Base-by-base conservation (phyloP, 805 yeast genomes). In the Ogataea chonburiensis region DNA sequence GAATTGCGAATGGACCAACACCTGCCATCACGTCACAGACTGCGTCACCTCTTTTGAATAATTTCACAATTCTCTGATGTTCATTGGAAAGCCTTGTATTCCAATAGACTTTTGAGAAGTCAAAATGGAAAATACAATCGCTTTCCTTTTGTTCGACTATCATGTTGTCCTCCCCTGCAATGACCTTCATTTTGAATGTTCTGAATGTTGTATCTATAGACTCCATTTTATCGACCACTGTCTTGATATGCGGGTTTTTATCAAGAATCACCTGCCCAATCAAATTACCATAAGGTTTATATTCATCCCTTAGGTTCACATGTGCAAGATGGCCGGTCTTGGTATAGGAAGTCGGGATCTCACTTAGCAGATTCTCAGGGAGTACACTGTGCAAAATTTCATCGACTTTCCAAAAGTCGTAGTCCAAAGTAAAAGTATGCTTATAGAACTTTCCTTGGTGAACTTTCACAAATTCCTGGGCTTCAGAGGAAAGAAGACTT, bases 21-120 rank as follows among this genome's bases (percentile, higher is more conserved):
- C 99, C 99, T 1, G 96, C 98, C 77, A 94, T 86, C 0, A 88
- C 97, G 65, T 93, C 99, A 52, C 87, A 86, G 0, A 94, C 84
- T 5, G 87, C 84, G 41, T 82, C 83, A 7, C 83, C 82, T 26
- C 73, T 50, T 50, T 85, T 82, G 40, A 67, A 68, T 24, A 63
- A 55, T 1, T 63, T 56, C 3, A 93, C 81, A 27, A 93, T 63
- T 41, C 98, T 68, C 30, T 79, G 91, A 60, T 93, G 99, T 53
- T 93, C 99, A 0, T 96, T 86, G 48, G 88, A 91, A 33, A 93
- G 68, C 49, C 98, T 74, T 11, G 97, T 86, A 58, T 93, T 93
- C 99, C 99, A 93, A 62, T 94, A 93, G 5, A 94, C 98, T 55
- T 86, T 85, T 40, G 86, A 76, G 58, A 94, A 93, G 55, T 93